These are phyloP conservation scores for Alloteropsis semialata DNA, from an alignment of 176 grass and related monocot species.

Conservation along the genomic window DNA sequence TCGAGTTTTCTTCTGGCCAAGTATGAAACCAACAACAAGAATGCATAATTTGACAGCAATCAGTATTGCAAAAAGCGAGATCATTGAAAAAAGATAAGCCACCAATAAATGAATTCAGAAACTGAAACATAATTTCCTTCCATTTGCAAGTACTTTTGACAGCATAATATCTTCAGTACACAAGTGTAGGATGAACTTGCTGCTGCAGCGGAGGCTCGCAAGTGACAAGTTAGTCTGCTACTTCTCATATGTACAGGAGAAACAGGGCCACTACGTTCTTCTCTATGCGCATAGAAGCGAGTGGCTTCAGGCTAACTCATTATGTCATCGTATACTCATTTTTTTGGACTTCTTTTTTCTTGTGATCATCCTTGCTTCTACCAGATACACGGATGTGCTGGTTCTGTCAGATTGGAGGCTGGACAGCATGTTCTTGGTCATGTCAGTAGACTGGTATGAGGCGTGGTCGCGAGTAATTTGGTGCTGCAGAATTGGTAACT, in stretches of 20 bases:
- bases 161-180: background rate
- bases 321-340: slow-evolving; percentile 19
- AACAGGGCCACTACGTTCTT: slow-evolving; percentile 34
- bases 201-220: background rate
- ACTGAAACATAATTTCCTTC: background rate
- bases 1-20: background rate
- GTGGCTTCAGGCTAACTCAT: slow-evolving; percentile 39
- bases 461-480: slow-evolving; percentile 2
- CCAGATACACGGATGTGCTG: background rate
- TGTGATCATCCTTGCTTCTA: background rate
- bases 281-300: slow-evolving; percentile 28
- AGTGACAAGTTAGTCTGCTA: slow-evolving; percentile 22
- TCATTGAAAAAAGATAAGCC: background rate
- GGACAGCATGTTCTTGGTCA: background rate
- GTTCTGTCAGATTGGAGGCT: background rate
- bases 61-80: background rate
- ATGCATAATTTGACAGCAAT: background rate
- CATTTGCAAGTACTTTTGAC: slow-evolving; percentile 5
- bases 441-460: slow-evolving; percentile 41
- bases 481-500: background rate
- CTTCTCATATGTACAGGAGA: slow-evolving; percentile 32
- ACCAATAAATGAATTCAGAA: background rate
- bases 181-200: background rate
- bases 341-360: background rate
- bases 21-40: background rate